Percentiles rank a stretch among this genome's conserved stretches.
Conservation (phyloP, 176 grass and related monocot species). For the Aegilops longissima region DNA sequence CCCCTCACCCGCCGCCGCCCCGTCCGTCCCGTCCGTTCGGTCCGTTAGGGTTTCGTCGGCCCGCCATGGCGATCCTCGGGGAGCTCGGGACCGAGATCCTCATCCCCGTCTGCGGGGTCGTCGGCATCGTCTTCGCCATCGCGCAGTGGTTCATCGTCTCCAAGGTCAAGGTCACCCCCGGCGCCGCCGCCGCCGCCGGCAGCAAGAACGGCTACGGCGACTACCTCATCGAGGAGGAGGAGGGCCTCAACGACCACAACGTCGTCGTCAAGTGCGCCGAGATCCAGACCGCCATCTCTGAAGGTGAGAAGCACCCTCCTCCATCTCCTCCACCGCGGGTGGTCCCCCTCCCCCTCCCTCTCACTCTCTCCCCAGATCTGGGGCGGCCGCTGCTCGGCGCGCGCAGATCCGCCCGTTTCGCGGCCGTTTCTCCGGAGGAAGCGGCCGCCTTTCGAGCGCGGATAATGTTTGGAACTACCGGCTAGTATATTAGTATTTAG, state of each 20-base stretch:
- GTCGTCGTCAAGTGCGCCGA: constrained; percentile 87
- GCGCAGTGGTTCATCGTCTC: constrained; percentile 82
- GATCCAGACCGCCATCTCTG: constrained; percentile 82
- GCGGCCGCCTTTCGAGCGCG: not conserved
- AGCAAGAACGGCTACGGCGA: constrained; percentile 64
- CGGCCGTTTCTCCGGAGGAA: not conserved
- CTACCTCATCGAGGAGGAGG: constrained; percentile 92
- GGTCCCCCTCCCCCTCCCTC: not conserved
- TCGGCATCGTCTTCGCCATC: constrained; percentile 75
- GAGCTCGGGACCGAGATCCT: constrained; percentile 62
- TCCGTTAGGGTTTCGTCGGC: constrained; percentile 33
- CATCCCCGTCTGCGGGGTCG: constrained; percentile 52
- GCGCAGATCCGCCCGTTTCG: constrained; percentile 30
- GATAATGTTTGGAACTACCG: not conserved
- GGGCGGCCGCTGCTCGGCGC: not conserved
- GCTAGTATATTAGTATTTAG: not conserved
- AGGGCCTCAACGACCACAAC: constrained; percentile 93
- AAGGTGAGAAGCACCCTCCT: constrained; percentile 49
- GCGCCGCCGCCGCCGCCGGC: constrained; percentile 31
- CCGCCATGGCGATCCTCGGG: constrained; percentile 66
- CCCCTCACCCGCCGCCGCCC: not conserved
- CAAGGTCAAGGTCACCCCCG: constrained; percentile 65
- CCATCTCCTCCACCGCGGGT: too few species aligned
- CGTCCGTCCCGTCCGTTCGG: not conserved
- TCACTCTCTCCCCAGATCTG: constrained; percentile 32